Evolutionary conservation across 2,329 filamentous ascomycete species (phyloP).

Genomic region (Aaosphaeria arxii): DNA sequence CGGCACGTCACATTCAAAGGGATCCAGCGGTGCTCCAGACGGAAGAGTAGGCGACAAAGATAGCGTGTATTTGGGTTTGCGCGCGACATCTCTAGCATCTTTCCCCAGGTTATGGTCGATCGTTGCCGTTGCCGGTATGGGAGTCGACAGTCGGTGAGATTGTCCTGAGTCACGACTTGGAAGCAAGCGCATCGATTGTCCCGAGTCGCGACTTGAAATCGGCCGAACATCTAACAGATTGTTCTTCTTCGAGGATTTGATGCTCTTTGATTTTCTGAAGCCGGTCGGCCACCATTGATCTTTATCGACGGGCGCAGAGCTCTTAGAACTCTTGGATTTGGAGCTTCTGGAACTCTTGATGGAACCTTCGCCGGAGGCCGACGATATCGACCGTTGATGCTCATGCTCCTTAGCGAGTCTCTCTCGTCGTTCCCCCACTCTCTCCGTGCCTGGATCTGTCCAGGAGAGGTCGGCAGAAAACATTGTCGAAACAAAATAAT

Average conservation of each 20-base stretch:
- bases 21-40: conserved; percentile 30
- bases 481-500: conserved; percentile 18
- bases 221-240: conserved; percentile 8
- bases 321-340: conserved; percentile 13
- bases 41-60: conserved; percentile 28
- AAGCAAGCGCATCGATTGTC: conserved; percentile 10
- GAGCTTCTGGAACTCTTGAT: conserved; percentile 21
- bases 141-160: conserved; percentile 7
- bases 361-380: conserved; percentile 15
- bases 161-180: conserved; percentile 15
- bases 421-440: conserved; percentile 36
- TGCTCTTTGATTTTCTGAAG: conserved; percentile 28
- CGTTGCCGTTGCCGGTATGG: conserved; percentile 1
- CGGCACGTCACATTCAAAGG: conserved; percentile 20
- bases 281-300: conserved; percentile 33
- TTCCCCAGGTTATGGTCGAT: conserved; percentile 2
- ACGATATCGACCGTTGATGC: conserved; percentile 18
- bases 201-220: conserved; percentile 14
- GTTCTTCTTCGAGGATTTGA: conserved; percentile 16
- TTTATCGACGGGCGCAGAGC: conserved; percentile 16
- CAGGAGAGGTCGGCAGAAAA: conserved; percentile 40
- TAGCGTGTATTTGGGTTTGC: conserved; percentile 27
- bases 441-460: conserved; percentile 31
- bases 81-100: conserved; percentile 10
- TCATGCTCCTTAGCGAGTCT: conserved; percentile 31